Evolutionary conservation across 2,329 filamentous ascomycete species (phyloP).

Genomic region (Aotearoamyces nothofagi): DNA sequence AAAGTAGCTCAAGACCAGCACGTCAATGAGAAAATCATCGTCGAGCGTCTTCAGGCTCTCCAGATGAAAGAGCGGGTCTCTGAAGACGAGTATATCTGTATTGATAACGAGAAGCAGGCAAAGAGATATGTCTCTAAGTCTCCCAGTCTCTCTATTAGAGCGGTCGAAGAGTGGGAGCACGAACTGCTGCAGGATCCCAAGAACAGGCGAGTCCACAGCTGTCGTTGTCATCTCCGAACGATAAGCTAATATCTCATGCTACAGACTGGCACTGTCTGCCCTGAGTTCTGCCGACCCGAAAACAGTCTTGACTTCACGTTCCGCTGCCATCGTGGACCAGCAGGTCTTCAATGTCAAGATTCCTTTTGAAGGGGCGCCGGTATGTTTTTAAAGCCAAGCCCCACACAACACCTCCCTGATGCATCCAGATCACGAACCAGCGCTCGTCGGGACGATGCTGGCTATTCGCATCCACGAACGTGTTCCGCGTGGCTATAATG

Average conservation of each 20-base stretch:
- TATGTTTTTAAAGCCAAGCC: too few species aligned
- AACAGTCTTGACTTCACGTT: constrained; percentile 47
- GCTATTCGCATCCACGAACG: constrained; percentile 85
- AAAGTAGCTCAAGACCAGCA: too few species aligned
- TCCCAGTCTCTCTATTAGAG: constrained; percentile 31
- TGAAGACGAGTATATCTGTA: constrained; percentile 33
- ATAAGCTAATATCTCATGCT: constrained; percentile 3
- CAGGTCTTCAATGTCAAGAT: constrained; percentile 78
- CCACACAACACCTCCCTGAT: too few species aligned
- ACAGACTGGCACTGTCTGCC: constrained; percentile 59
- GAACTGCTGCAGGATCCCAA: constrained; percentile 48
- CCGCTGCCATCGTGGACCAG: constrained; percentile 49
- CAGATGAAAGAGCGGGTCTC: constrained; percentile 25
- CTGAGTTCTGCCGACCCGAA: constrained; percentile 53
- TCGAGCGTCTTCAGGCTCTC: constrained; percentile 28
- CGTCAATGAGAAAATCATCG: too few species aligned
- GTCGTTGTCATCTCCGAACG: background rate
- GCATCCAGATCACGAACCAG: constrained; percentile 80
- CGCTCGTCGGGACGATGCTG: constrained; percentile 71
- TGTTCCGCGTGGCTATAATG: constrained; percentile 81
- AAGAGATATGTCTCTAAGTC: constrained; percentile 7
- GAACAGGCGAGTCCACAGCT: constrained; percentile 33
- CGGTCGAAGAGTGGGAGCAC: constrained; percentile 43
- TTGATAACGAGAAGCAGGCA: constrained; percentile 22
- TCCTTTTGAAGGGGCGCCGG: constrained; percentile 66